Evolutionary conservation across 257 asterid species (phyloP).

Genomic region (Misopates orontium): DNA sequence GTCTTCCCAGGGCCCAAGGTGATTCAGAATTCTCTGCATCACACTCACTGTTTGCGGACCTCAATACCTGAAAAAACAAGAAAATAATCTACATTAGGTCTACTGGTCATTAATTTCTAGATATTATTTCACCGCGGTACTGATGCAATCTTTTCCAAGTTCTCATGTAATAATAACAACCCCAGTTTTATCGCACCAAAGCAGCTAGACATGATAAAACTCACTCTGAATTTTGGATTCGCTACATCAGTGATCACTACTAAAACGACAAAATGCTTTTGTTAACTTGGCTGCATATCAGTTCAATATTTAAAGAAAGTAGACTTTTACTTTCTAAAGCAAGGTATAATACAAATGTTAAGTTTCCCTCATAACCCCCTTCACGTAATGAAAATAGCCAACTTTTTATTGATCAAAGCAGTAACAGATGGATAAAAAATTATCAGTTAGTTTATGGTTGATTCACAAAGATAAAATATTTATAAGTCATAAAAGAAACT

Average conservation of each 20-base stretch:
- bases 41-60: slow-evolving; percentile 68
- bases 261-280: slow-evolving; percentile 3
- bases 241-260: not conserved
- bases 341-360: slow-evolving; percentile 8
- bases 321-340: slow-evolving; percentile 20
- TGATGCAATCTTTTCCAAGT: slow-evolving; percentile 6
- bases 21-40: slow-evolving; percentile 67
- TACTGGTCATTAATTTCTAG: slow-evolving; percentile 13
- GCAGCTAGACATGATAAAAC: slow-evolving; percentile 7
- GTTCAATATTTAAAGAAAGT: slow-evolving; percentile 10
- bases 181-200: not conserved
- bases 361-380: slow-evolving; percentile 3
- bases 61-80: slow-evolving; percentile 55
- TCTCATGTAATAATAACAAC: not conserved
- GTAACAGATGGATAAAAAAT: too few relatives aligned
- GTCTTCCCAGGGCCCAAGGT: slow-evolving; percentile 77
- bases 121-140: slow-evolving; percentile 19
- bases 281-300: not conserved
- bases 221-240: slow-evolving; percentile 2
- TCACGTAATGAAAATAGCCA: too few relatives aligned
- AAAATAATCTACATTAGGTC: slow-evolving; percentile 19
- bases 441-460: too few relatives aligned
- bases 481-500: not conserved
- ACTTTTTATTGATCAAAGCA: too few relatives aligned
- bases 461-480: not conserved